These are phyloP conservation scores for Diplodia seriata DNA, from an alignment of 2,329 filamentous ascomycete genomes.

Conservation along the genomic window DNA sequence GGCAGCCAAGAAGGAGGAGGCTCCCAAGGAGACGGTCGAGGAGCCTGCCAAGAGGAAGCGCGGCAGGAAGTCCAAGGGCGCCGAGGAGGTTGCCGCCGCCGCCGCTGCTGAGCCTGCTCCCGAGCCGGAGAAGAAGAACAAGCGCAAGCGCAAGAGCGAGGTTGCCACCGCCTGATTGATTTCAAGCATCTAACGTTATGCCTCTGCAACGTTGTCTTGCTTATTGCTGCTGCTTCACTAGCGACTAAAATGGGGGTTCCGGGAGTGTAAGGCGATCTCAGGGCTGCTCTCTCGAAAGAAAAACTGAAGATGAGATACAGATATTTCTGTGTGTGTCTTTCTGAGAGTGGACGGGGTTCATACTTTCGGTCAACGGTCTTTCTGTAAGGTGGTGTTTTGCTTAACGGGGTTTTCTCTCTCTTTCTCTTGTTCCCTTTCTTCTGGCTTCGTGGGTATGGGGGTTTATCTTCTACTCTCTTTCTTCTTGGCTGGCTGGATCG, in stretches of 20 bases:
- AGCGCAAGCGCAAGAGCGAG: constrained; percentile 33
- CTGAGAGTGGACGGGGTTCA: background rate
- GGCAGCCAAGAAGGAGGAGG: constrained; percentile 11
- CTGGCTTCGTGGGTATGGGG: background rate
- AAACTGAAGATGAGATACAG: constrained; percentile 1
- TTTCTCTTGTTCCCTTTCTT: background rate
- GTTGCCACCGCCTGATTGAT: constrained; percentile 8
- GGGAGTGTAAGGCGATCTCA: background rate
- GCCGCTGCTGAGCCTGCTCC: constrained; percentile 8
- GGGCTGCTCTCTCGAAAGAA: background rate
- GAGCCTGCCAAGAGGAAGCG: constrained; percentile 32
- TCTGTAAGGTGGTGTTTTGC: constrained; percentile 1
- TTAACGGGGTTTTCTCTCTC: background rate
- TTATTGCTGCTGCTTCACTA: background rate
- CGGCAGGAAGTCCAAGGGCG: constrained; percentile 29
- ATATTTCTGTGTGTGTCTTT: background rate
- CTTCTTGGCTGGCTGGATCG: background rate
- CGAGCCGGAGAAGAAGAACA: constrained; percentile 32
- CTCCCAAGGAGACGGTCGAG: constrained; percentile 15
- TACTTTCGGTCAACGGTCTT: background rate
- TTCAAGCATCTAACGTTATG: background rate
- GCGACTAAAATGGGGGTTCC: constrained; percentile 9
- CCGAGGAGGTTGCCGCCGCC: constrained; percentile 19
- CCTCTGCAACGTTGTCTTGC: background rate
- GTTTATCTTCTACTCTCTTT: background rate